These are phyloP conservation scores for Zymoseptoria tritici DNA, from an alignment of 2,329 filamentous ascomycete species.

Conservation along the genomic window DNA sequence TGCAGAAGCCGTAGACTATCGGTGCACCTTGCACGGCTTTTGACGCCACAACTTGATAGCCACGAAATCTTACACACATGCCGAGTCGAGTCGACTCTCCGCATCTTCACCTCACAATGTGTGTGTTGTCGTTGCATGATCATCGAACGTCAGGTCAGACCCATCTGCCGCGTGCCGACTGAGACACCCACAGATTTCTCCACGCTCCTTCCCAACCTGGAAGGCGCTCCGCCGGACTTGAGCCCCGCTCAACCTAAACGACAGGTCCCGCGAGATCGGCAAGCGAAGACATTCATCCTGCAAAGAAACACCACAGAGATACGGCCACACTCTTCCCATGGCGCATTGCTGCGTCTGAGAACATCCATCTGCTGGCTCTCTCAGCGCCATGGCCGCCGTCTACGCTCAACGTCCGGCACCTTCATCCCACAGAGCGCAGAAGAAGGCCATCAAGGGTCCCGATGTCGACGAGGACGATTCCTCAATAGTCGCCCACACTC, in stretches of 20 bases:
- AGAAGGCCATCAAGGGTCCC: slow-evolving; percentile 22
- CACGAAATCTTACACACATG: not conserved
- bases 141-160: not conserved
- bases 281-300: not conserved
- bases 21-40: not conserved
- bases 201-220: not conserved
- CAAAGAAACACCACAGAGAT: not conserved
- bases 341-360: not conserved
- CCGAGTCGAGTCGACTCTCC: not conserved
- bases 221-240: not conserved
- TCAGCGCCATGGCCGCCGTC: not conserved
- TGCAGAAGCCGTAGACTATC: not conserved
- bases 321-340: not conserved
- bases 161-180: not conserved
- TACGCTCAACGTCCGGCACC: not conserved
- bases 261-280: not conserved
- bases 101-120: not conserved
- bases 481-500: slow-evolving; percentile 62
- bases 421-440: not conserved
- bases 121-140: not conserved
- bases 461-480: slow-evolving; percentile 24
- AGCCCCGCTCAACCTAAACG: not conserved
- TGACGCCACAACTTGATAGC: not conserved
- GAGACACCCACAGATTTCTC: not conserved
- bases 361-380: not conserved